Conservation (phyloP, 371 early-diverging fungal genomes). For the Circinella umbellata region DNA sequence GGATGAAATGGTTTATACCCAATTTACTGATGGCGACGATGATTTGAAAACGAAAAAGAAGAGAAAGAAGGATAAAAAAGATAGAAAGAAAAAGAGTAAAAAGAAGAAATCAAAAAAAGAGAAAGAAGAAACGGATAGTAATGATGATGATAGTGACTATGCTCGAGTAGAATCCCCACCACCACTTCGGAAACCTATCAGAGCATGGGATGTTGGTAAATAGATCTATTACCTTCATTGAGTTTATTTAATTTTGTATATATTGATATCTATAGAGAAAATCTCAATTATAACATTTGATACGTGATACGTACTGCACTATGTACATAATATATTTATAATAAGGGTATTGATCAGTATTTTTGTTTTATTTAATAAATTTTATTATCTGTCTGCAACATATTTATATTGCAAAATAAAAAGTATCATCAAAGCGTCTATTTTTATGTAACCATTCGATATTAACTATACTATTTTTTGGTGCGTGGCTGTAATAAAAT, state of each 20-base stretch:
- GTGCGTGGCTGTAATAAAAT: too few species aligned
- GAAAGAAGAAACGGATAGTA: slow-evolving; percentile 8
- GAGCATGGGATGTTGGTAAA: slow-evolving; percentile 26
- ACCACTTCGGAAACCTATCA: not conserved
- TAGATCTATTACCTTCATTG: not conserved
- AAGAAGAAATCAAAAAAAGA: slow-evolving; percentile 15
- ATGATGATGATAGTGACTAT: not conserved
- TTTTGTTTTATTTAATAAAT: too few species aligned
- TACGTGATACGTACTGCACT: not conserved
- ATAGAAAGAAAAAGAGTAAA: slow-evolving; percentile 22
- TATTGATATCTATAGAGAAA: not conserved
- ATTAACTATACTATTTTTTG: too few species aligned
- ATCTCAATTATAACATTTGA: not conserved
- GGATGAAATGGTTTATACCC: slow-evolving; percentile 45
- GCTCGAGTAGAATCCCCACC: slow-evolving; percentile 16
- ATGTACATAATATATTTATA: too few species aligned
- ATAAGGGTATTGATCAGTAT: too few species aligned
- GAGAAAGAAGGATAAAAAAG: slow-evolving; percentile 32
- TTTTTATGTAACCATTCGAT: too few species aligned
- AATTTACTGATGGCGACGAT: slow-evolving; percentile 20
- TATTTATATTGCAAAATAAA: too few species aligned
- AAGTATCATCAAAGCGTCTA: too few species aligned
- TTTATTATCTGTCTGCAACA: too few species aligned
- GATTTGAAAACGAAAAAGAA: slow-evolving; percentile 20
- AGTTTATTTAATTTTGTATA: not conserved